A percentile compares a stretch with the other conserved stretches of the same genome.
Evolutionary conservation across 1,284 basidiomycete genomes (phyloP).

Genomic region (Puccinia brachypodii): DNA sequence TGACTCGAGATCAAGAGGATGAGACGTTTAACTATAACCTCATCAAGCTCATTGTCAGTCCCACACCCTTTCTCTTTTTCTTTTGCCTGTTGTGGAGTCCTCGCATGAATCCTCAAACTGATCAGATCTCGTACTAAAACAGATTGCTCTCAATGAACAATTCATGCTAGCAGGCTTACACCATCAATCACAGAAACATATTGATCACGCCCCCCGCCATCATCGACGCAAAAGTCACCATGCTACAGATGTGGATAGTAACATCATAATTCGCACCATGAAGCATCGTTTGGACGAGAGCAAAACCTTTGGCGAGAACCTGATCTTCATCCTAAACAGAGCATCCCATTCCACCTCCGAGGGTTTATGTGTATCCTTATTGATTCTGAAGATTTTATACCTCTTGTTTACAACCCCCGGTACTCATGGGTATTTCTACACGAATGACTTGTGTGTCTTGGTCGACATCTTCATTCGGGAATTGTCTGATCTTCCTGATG

Average conservation of each 20-base stretch:
- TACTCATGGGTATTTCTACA: constrained; percentile 95
- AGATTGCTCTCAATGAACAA: constrained; percentile 83
- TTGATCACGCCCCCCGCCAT: background rate
- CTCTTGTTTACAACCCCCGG: constrained; percentile 90
- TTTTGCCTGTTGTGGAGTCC: background rate
- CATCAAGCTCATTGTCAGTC: constrained; percentile 78
- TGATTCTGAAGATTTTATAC: constrained; percentile 92
- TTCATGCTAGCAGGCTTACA: constrained; percentile 78
- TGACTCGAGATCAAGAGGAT: constrained; percentile 80
- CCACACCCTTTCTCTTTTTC: background rate
- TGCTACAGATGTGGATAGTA: constrained; percentile 56
- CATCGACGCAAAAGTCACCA: constrained; percentile 4
- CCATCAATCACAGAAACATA: constrained; percentile 42
- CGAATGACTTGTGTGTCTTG: constrained; percentile 91
- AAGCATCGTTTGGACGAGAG: constrained; percentile 77
- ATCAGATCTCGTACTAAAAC: constrained; percentile 4
- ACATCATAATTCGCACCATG: constrained; percentile 78
- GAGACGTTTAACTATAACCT: constrained; percentile 91
- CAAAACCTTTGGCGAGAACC: constrained; percentile 95
- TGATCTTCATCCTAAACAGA: constrained; percentile 98
- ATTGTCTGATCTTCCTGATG: constrained; percentile 84
- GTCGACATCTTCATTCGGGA: constrained; percentile 96
- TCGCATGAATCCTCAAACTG: constrained; percentile 4
- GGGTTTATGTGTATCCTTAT: constrained; percentile 88
- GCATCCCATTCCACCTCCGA: constrained; percentile 73